Percentiles rank a stretch among this genome's conserved stretches.
Conservation (phyloP, 352 stramenopile species). For the Peronospora belbahrii region DNA sequence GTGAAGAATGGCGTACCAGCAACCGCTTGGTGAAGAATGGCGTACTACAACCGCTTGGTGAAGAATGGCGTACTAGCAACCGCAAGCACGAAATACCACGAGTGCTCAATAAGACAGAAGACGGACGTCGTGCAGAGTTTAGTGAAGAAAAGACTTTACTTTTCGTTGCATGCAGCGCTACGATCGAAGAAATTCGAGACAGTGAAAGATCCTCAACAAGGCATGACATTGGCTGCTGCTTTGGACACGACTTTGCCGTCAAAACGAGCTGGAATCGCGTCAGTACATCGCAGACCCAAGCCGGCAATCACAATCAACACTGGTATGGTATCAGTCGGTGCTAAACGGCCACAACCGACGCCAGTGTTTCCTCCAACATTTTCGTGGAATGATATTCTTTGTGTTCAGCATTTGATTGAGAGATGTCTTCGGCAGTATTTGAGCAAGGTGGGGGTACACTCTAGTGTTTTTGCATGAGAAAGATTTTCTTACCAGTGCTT, state of each 20-base stretch:
- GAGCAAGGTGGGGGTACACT: slow-evolving; percentile 56
- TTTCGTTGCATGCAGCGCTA: neutral
- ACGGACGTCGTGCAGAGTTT: slow-evolving; percentile 16
- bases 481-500: neutral
- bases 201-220: slow-evolving; percentile 3
- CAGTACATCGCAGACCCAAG: slow-evolving; percentile 19
- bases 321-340: slow-evolving; percentile 11
- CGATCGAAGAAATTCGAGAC: slow-evolving; percentile 6
- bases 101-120: slow-evolving; percentile 10
- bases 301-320: slow-evolving; percentile 35
- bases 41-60: neutral
- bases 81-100: neutral
- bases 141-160: slow-evolving; percentile 4
- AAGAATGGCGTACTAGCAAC: slow-evolving; percentile 5
- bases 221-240: neutral
- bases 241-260: neutral
- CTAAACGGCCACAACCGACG: slow-evolving; percentile 20
- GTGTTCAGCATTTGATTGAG: slow-evolving; percentile 87
- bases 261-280: slow-evolving; percentile 14
- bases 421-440: slow-evolving; percentile 87
- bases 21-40: slow-evolving; percentile 19
- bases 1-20: slow-evolving; percentile 10
- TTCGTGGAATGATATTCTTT: slow-evolving; percentile 86
- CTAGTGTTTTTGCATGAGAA: neutral
- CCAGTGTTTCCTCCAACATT: slow-evolving; percentile 33